Base-by-base conservation (phyloP, 805 yeast species). In the Barnettozyma salicaria region DNA sequence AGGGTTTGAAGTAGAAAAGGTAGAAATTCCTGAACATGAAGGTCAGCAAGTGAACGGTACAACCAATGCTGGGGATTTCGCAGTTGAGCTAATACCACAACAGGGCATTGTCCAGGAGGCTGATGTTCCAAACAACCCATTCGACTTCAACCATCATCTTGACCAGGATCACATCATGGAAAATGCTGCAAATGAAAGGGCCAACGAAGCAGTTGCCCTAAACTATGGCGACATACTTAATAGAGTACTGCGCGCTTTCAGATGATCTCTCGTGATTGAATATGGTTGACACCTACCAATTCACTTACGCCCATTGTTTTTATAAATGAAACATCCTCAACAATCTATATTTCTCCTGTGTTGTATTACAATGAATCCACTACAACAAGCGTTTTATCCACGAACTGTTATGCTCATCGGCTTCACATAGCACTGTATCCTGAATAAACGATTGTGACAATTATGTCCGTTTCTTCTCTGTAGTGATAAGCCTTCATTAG, bases 1-100 rank as follows among this genome's bases (percentile, higher is more conserved):
- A 20, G 33, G 46, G 30, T 34, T 38, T 35, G 38, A 34, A 29
- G 11, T 32, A 9, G 36, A 24, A n/a, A 16, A 19, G 6, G 3
- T 14, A 14, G 25, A 34, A 13, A 27, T 21, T 11, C 11, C 21
- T n/a, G 26, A 19, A 19, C 11, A 29, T 11, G 17, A 16, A 22
- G 7, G 5, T 9, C 14, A 5, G 2, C 9, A 31, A n/a, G 19
- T 7, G 28, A 26, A 26, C 13, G 10, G 7, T 26, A 13, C 28
- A 26, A 14, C 17, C 17, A n/a, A n/a, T n/a, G n/a, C n/a, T n/a
- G n/a, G n/a, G n/a, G n/a, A n/a, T n/a, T n/a, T n/a, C n/a, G n/a
- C n/a, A n/a, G n/a, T n/a, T n/a, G n/a, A n/a, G n/a, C n/a, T n/a
- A n/a, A n/a, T n/a, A 5, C 22, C 11, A 10, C 18, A 20, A 4